These are phyloP conservation scores for Firmiana major DNA, from an alignment of 345 rosid species.

Conservation along the genomic window DNA sequence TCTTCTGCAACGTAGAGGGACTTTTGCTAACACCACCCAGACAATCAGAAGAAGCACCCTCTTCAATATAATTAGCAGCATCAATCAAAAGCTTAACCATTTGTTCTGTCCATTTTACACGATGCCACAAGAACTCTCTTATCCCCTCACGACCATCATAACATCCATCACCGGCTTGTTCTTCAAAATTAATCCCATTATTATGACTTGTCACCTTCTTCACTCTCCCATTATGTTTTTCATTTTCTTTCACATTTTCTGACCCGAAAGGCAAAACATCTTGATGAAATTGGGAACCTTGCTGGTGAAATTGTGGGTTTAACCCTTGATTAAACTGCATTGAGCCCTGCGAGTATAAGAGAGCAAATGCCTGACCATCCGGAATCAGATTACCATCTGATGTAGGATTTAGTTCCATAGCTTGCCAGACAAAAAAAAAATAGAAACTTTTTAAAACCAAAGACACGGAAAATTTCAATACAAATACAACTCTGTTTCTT, in stretches of 20 bases:
- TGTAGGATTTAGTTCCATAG: constrained; percentile 7
- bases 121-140: constrained; percentile 11
- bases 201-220: background rate
- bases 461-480: background rate
- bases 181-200: background rate
- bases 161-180: constrained; percentile 10
- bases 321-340: constrained; percentile 8
- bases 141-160: constrained; percentile 6
- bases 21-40: constrained; percentile 1
- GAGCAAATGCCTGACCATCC: background rate
- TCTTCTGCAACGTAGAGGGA: constrained; percentile 11
- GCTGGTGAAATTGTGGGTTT: constrained; percentile 1
- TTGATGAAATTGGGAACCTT: background rate
- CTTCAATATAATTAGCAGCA: constrained; percentile 21
- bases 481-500: background rate
- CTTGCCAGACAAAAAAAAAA: background rate
- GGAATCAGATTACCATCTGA: background rate
- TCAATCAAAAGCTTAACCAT: constrained; percentile 28
- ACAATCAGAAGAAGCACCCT: constrained; percentile 14
- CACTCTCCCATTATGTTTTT: constrained; percentile 2
- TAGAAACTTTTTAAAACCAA: background rate
- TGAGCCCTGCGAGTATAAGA: background rate
- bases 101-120: constrained; percentile 22
- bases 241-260: constrained; percentile 4
- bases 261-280: background rate